These are phyloP conservation scores for Clitoria ternatea DNA, from an alignment of 306 rosid genomes.

Conservation along the genomic window DNA sequence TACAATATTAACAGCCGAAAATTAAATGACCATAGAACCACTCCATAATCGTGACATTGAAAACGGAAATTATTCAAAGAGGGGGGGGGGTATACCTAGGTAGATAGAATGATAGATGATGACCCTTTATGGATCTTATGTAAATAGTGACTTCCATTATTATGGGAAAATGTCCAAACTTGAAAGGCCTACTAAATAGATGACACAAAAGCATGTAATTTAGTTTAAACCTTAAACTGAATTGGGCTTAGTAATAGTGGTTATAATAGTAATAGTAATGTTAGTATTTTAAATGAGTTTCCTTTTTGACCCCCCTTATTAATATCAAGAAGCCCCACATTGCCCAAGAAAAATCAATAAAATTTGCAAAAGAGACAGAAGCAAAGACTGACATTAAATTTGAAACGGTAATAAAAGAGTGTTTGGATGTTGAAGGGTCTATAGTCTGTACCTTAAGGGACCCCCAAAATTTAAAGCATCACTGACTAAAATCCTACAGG, in stretches of 20 bases:
- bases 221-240: background rate
- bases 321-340: conserved; percentile 35
- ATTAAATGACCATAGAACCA: background rate
- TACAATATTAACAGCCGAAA: background rate
- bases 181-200: background rate
- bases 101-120: background rate
- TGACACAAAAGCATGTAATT: background rate
- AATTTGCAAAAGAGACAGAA: conserved; percentile 39
- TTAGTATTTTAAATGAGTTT: background rate
- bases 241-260: background rate
- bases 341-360: conserved; percentile 41
- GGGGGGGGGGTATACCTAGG: background rate
- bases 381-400: conserved; percentile 54
- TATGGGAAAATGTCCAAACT: background rate
- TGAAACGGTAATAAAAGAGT: conserved; percentile 68
- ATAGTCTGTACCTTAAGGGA: conserved; percentile 35
- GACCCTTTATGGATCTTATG: background rate
- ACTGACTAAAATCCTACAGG: conserved; percentile 50
- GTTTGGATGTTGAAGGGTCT: conserved; percentile 58
- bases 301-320: background rate
- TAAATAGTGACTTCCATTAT: too few species aligned
- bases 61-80: background rate
- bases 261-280: too few species aligned
- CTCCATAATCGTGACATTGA: background rate
- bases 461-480: conserved; percentile 49